Conservation (phyloP, 805 yeast genomes). For the Cephaloascus fragrans region DNA sequence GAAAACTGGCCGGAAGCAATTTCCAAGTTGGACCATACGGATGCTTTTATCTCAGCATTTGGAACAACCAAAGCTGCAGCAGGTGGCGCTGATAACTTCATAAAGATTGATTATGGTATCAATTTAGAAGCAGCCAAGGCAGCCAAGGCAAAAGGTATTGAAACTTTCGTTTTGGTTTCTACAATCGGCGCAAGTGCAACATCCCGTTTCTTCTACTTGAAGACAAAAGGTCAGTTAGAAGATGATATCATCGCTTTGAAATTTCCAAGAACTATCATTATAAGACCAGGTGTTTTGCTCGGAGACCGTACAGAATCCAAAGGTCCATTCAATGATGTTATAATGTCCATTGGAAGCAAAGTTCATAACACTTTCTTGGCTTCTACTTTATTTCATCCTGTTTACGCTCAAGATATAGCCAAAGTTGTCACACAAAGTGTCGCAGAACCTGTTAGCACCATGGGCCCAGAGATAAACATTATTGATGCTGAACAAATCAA, state of each 20-base stretch:
- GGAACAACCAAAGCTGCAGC: conserved; percentile 72
- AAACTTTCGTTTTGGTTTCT: conserved; percentile 60
- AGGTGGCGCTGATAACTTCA: conserved; percentile 64
- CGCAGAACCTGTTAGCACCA: conserved; percentile 6
- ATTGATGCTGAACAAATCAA: conserved; percentile 12
- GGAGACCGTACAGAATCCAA: conserved; percentile 47
- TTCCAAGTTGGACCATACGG: conserved; percentile 9
- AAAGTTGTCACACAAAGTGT: conserved; percentile 39
- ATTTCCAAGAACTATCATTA: conserved; percentile 64
- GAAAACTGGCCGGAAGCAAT: conserved; percentile 40
- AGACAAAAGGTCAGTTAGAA: conserved; percentile 71
- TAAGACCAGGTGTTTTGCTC: conserved; percentile 68
- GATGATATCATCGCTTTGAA: conserved; percentile 49
- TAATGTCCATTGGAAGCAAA: conserved; percentile 18
- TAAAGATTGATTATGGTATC: conserved; percentile 64
- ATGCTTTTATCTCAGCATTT: conserved; percentile 50
- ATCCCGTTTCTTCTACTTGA: conserved; percentile 53
- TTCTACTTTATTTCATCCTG: conserved; percentile 28
- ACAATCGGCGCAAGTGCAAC: conserved; percentile 50
- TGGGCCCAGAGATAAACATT: conserved; percentile 13
- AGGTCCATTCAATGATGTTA: conserved; percentile 22
- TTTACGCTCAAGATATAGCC: conserved; percentile 61
- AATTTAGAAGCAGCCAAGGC: conserved; percentile 61
- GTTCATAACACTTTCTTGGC: conserved; percentile 23
- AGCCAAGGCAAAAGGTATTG: conserved; percentile 61